These are phyloP conservation scores for Cucumis cinereus DNA, from an alignment of 306 rosid species.

Conservation along the genomic window DNA sequence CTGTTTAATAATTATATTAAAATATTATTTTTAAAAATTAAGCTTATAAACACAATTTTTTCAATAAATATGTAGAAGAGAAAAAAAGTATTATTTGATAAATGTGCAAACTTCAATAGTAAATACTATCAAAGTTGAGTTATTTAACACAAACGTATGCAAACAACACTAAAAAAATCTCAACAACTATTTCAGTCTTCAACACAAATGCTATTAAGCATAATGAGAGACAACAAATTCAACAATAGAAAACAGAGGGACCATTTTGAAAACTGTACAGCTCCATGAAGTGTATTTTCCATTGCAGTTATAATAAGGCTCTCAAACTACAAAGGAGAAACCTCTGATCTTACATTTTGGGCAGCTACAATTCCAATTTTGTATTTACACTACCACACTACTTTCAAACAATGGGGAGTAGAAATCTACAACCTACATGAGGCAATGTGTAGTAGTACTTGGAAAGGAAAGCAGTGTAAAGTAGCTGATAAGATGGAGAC, in stretches of 20 bases:
- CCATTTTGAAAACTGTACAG: background rate
- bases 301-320: slow-evolving; percentile 5
- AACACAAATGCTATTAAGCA: background rate
- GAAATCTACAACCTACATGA: background rate
- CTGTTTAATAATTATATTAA: too few species aligned
- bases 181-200: too few species aligned
- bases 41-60: too few species aligned
- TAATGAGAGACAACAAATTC: background rate
- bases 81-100: too few species aligned
- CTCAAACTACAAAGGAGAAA: slow-evolving; percentile 1
- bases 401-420: background rate
- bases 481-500: slow-evolving; percentile 1
- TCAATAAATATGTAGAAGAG: too few species aligned
- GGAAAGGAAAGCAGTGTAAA: background rate
- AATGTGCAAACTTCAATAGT: too few species aligned
- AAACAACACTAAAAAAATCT: too few species aligned
- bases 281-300: background rate
- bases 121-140: too few species aligned
- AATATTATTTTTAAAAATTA: too few species aligned
- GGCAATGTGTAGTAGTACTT: background rate
- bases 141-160: too few species aligned
- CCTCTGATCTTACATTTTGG: slow-evolving; percentile 3
- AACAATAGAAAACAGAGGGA: background rate
- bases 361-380: slow-evolving; percentile 21
- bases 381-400: slow-evolving; percentile 21